phyloP scores from a whole-genome alignment of 1,284 basidiomycete genomes.

The Naganishia cerealis region DNA sequence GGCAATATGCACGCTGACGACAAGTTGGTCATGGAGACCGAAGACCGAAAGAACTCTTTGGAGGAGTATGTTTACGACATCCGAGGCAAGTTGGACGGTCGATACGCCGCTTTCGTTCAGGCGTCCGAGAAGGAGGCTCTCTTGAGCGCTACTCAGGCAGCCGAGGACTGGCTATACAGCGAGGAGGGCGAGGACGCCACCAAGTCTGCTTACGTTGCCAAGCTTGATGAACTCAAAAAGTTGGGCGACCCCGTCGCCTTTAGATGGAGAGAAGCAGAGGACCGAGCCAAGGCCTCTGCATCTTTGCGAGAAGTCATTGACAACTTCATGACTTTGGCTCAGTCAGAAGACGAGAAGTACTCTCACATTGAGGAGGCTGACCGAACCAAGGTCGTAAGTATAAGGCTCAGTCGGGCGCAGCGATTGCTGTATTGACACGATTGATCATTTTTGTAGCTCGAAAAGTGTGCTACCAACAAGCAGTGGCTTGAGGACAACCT shows the following conservation, averaged over 20 bases:
- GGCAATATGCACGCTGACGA: constrained; percentile 81
- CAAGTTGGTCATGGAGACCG: constrained; percentile 91
- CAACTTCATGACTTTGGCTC: constrained; percentile 76
- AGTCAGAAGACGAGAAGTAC: constrained; percentile 76
- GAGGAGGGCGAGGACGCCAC: constrained; percentile 92
- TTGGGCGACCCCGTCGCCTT: constrained; percentile 79
- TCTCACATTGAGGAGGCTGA: constrained; percentile 84
- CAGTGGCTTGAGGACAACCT: constrained; percentile 92
- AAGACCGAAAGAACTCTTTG: constrained; percentile 93
- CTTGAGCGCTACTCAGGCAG: constrained; percentile 66
- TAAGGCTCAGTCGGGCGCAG: constrained; percentile 54
- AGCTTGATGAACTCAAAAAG: constrained; percentile 74
- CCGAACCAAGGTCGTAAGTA: constrained; percentile 77
- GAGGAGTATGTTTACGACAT: constrained; percentile 97
- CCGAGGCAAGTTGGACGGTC: constrained; percentile 83
- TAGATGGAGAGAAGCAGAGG: constrained; percentile 77
- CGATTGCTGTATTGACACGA: background rate
- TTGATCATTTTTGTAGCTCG: constrained; percentile 46
- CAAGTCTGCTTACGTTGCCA: constrained; percentile 81
- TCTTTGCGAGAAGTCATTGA: constrained; percentile 81
- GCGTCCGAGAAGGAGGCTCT: constrained; percentile 74
- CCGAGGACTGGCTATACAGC: constrained; percentile 92
- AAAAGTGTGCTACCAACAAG: constrained; percentile 67
- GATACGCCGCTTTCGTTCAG: constrained; percentile 72
- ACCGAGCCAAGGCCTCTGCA: constrained; percentile 68